Evolutionary conservation across 805 yeast species (phyloP).

Genomic region (Schwanniomyces occidentalis): DNA sequence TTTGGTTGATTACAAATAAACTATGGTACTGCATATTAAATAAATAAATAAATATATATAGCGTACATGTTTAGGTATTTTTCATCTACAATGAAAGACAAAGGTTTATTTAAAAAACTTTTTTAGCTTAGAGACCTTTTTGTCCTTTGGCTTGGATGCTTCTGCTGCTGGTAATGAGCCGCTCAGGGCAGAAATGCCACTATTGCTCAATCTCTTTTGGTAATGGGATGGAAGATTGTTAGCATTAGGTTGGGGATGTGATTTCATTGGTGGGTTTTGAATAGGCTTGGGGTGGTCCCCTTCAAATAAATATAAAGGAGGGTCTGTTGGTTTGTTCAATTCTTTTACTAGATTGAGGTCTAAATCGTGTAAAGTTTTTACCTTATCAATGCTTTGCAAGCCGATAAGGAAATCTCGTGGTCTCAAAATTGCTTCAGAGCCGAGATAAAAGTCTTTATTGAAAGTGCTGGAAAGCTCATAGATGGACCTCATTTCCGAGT

Average conservation of each 20-base stretch:
- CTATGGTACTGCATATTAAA: no score
- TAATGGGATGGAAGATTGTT: slow-evolving; percentile 24
- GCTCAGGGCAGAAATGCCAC: not conserved
- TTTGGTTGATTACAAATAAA: no score
- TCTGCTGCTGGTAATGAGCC: slow-evolving; percentile 9
- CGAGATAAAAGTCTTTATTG: slow-evolving; percentile 76
- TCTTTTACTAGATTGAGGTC: slow-evolving; percentile 35
- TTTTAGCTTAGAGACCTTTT: slow-evolving; percentile 48
- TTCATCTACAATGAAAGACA: no score
- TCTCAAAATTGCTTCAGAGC: slow-evolving; percentile 72
- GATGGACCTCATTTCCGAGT: slow-evolving; percentile 74
- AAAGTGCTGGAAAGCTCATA: slow-evolving; percentile 64
- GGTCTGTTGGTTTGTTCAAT: slow-evolving; percentile 28
- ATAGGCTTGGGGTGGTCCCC: slow-evolving; percentile 19
- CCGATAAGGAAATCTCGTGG: slow-evolving; percentile 51
- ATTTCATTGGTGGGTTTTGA: slow-evolving; percentile 7
- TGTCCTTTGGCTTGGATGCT: slow-evolving; percentile 22
- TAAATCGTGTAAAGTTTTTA: slow-evolving; percentile 41
- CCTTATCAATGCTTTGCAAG: slow-evolving; percentile 39
- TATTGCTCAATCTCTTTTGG: slow-evolving; percentile 18
- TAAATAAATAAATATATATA: no score
- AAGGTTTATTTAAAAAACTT: slow-evolving; percentile 45
- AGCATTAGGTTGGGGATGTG: slow-evolving; percentile 10
- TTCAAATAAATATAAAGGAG: slow-evolving; percentile 47
- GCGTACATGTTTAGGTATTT: no score